These are phyloP conservation scores for Corynascus novoguineensis DNA, from an alignment of 495 filamentous ascomycete species.

Conservation along the genomic window DNA sequence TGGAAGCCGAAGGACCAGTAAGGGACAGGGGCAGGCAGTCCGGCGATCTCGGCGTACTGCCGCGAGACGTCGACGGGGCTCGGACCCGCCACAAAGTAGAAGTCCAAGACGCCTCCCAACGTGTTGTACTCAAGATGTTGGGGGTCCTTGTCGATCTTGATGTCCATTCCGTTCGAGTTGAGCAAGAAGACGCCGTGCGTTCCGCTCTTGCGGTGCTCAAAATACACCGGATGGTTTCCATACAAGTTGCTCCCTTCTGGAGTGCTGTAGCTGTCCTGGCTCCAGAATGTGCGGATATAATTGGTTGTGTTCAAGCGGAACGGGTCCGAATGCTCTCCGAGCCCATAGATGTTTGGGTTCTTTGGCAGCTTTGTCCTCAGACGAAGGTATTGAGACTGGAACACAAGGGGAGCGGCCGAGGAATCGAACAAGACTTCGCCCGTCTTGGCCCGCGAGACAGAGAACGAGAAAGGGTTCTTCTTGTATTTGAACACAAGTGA, in stretches of 20 bases:
- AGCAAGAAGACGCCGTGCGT: conserved; percentile 80
- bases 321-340: conserved; percentile 74
- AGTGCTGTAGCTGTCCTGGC: conserved; percentile 60
- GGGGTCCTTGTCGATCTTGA: conserved; percentile 66
- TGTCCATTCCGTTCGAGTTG: conserved; percentile 83
- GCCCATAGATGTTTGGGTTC: conserved; percentile 67
- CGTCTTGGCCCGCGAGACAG: conserved; percentile 54
- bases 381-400: conserved; percentile 73
- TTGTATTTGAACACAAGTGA: conserved; percentile 61
- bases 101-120: conserved; percentile 73
- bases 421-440: conserved; percentile 78
- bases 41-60: conserved; percentile 69
- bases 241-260: conserved; percentile 63
- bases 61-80: conserved; percentile 62
- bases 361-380: conserved; percentile 64
- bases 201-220: conserved; percentile 64
- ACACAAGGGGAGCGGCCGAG: conserved; percentile 61
- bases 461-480: conserved; percentile 70
- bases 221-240: conserved; percentile 78
- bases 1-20: conserved; percentile 86
- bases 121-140: conserved; percentile 78
- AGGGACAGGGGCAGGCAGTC: conserved; percentile 69
- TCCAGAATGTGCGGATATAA: conserved; percentile 79
- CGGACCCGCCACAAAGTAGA: conserved; percentile 78
- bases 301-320: conserved; percentile 65